Percentiles rank a stretch among this genome's conserved stretches.
These are phyloP conservation scores for Jaminaea rosea DNA, from an alignment of 1,284 basidiomycete species.

Conservation along the genomic window DNA sequence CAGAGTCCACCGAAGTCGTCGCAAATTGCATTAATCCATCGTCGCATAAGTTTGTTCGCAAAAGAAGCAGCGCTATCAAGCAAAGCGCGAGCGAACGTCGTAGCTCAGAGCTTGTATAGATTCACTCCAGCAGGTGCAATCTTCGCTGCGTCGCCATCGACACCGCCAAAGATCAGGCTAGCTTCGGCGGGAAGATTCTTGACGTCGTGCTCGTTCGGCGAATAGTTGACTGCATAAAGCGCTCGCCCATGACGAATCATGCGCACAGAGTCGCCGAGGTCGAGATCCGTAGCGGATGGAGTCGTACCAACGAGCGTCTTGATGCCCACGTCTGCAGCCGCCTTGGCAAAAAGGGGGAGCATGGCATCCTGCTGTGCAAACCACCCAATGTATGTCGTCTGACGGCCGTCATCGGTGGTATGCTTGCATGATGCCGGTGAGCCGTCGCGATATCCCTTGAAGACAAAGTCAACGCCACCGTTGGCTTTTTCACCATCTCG, in stretches of 20 bases:
- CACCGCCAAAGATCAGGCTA: not conserved
- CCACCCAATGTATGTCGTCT: conserved; percentile 22
- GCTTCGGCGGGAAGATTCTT: too few relatives aligned
- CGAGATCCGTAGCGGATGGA: conserved; percentile 4
- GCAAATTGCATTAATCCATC: too few relatives aligned
- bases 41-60: too few relatives aligned
- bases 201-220: not conserved
- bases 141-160: not conserved
- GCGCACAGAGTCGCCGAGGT: conserved; percentile 18
- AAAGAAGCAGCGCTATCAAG: not conserved
- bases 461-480: conserved; percentile 9
- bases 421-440: conserved; percentile 18
- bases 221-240: conserved; percentile 26
- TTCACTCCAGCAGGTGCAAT: not conserved
- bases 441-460: conserved; percentile 21
- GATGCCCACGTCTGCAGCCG: conserved; percentile 12
- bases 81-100: not conserved
- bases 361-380: conserved; percentile 20
- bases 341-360: conserved; percentile 15
- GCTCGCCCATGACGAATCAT: conserved; percentile 19
- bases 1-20: not conserved
- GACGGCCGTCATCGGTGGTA: conserved; percentile 7
- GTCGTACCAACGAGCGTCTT: conserved; percentile 12
- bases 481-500: conserved; percentile 16
- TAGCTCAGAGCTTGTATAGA: not conserved